These are phyloP conservation scores for Ustilago cynodontis DNA, from an alignment of 1,284 basidiomycete genomes.

Conservation along the genomic window DNA sequence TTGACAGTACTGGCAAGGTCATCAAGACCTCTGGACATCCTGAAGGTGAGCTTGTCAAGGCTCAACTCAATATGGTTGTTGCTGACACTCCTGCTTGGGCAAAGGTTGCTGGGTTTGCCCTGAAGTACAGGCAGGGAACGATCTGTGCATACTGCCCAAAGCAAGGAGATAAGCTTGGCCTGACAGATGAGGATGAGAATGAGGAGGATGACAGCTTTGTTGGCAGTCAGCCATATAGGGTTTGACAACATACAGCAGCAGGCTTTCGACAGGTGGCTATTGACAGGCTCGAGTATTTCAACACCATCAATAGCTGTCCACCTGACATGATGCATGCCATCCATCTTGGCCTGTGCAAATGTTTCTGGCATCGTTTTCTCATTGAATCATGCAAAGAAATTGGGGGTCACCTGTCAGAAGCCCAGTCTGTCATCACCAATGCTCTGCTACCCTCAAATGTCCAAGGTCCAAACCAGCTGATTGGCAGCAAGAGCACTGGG, in stretches of 20 bases:
- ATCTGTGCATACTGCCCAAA: not conserved
- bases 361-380: slow-evolving; percentile 9
- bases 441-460: not conserved
- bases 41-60: not conserved
- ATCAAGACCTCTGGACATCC: not conserved
- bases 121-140: not conserved
- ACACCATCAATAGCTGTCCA: not conserved
- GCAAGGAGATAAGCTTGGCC: not conserved
- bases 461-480: not conserved
- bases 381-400: slow-evolving; percentile 2
- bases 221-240: not conserved
- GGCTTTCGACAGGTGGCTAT: not conserved
- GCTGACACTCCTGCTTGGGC: slow-evolving; percentile 5
- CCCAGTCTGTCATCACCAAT: not conserved
- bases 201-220: not conserved
- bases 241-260: not conserved
- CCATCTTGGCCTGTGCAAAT: slow-evolving; percentile 19
- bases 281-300: slow-evolving; percentile 10
- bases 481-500: not conserved
- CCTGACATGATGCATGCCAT: slow-evolving; percentile 15
- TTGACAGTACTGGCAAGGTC: not conserved
- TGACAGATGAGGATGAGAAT: not conserved
- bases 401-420: not conserved
- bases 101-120: slow-evolving; percentile 8
- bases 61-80: slow-evolving; percentile 2